Conservation (phyloP, 2,329 filamentous ascomycete species). For the Botrytis paeoniae region DNA sequence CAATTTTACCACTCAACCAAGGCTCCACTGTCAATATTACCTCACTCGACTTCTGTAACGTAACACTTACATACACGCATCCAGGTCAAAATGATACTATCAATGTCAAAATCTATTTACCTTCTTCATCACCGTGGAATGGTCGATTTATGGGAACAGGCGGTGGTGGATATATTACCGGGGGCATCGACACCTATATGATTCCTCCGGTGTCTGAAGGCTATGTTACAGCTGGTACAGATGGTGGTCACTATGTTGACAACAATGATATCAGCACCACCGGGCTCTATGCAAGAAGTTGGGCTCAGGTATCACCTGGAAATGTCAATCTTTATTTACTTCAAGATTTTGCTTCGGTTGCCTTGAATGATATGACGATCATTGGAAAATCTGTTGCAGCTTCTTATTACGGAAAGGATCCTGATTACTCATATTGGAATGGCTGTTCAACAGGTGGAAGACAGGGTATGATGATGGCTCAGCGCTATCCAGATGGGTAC, state of each 20-base stretch:
- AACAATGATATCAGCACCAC: accelerated
- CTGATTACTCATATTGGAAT: conserved; percentile 41
- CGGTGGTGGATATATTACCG: background rate
- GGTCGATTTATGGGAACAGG: conserved; percentile 15
- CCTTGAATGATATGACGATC: conserved; percentile 39
- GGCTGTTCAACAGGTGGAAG: conserved; percentile 42
- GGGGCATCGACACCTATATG: background rate
- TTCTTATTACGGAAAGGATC: conserved; percentile 38
- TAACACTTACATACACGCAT: conserved; percentile 30
- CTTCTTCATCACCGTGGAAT: conserved; percentile 18
- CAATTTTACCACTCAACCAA: background rate
- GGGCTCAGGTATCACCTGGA: conserved; percentile 20
- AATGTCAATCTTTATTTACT: conserved; percentile 32
- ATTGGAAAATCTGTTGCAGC: conserved; percentile 38
- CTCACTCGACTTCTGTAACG: conserved; percentile 15
- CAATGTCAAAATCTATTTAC: conserved; percentile 32
- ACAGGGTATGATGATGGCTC: conserved; percentile 40
- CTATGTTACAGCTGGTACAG: conserved; percentile 3
- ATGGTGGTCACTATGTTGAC: conserved; percentile 2
- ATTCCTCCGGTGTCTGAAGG: background rate
- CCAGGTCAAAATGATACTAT: conserved; percentile 29
- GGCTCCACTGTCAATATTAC: background rate
- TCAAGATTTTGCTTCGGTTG: conserved; percentile 40
- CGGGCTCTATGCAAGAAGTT: background rate
- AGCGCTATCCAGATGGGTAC: conserved; percentile 40